Base-by-base conservation (phyloP, 805 yeast genomes). In the Candida michaelii region DNA sequence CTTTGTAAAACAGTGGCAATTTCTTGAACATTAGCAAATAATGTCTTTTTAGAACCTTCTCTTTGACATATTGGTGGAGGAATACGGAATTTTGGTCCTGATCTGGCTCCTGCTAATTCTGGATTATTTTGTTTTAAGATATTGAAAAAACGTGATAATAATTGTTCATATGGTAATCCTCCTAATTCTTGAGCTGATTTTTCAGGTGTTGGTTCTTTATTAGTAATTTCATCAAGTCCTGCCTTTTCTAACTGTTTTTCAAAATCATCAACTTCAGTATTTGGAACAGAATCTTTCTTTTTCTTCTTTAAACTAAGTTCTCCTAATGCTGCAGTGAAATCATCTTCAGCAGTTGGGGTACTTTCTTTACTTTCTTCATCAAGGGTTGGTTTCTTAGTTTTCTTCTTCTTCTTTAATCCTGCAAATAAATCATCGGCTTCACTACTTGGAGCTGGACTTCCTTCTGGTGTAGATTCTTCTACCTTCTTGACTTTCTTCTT, bases 41-140 rank as follows among this genome's bases (percentile, higher is more conserved):
- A 80, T 12, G 99, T 89, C 79, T 90, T 93, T 73, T 93, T 93
- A 62, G 82, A 81, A 68, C 99, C 98, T 73, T 93, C 99, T 74
- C 99, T 89, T 66, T 84, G 85, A 66, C 95, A 93, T 51, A 85
- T 77, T 49, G 99, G 99, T 32, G 98, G 98, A 39, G 99, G 99
- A 58, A 93, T 89, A 77, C 91, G 85, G 71, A 90, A 85, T 70
- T 91, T 90, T 42, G 89, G 81, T 31, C 95, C 91, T 23, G 87
- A 76, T 68, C 95, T 83, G 63, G 91, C 98, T 62, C 97, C 97
- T 34, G 98, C 99, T 59, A 93, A 79, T 67, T 93, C 99, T 48
- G 99, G 99, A 73, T 93, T 93, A 71, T 91, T 91, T 50, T 88
- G 83, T 58, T 87, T 89, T 60, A 93, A 77, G 47, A 91, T 83